Base-by-base conservation (phyloP, 148 eudicot species). In the Beta vulgaris region DNA sequence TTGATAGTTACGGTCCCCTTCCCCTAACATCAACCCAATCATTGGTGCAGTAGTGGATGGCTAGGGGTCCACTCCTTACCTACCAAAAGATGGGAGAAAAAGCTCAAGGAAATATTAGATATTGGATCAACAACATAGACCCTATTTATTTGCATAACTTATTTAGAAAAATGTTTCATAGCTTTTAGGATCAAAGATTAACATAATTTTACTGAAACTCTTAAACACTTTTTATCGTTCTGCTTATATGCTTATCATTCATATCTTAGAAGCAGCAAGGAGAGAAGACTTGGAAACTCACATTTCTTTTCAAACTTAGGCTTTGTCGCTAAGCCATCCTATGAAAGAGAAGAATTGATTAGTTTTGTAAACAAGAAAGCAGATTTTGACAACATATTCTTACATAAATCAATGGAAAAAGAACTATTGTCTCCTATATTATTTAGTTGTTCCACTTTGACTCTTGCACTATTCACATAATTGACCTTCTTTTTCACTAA, bases 251-350 rank as follows among this genome's bases (percentile, higher is more conserved):
- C 3, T 64, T 46, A 51, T 12, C 40, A 48, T 26, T 49, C 34
- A 19, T 62, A 29, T 54, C 7, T n/a, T 39, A 48, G n/a, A 49
- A 64, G 23, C 31, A 55, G 34, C 37, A 49, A 59, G 25, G 6
- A 61, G 29, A 23, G 11, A 55, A 12, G 16, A 19, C 34, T 55
- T 35, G 74, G 70, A 60, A 82, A 58, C 84, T 78, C 82, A 90
- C 98, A 64, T 85, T 91, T 90, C 77, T 60, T 88, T 76, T 88
- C 96, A 75, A 35, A 18, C 77, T 85, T 94, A 31, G 83, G 74
- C 75, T 81, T 87, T 55, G 69, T 83, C n/a, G 59, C 53, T 76
- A 90, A 78, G 42, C 85, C 80, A 70, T 88, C 98, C 98, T 94
- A 73, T 19, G 15, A 80, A 62, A 15, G 78, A 85, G 74, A 68